Conservation (phyloP, 106 monocot species). For the Allium sativum region DNA sequence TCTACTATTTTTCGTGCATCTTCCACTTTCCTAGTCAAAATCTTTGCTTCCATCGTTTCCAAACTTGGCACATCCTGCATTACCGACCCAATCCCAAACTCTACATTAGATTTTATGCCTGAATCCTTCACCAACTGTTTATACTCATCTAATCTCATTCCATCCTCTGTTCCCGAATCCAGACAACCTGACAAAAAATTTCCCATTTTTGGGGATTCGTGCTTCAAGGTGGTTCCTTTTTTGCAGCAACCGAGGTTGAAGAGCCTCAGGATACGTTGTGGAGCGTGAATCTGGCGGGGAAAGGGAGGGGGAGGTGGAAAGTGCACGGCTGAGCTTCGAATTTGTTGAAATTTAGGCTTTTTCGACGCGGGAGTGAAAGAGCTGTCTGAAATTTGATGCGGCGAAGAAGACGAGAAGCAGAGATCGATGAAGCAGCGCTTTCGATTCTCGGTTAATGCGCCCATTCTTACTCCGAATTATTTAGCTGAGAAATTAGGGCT, state of each 20-base stretch:
- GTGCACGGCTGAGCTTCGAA: background rate
- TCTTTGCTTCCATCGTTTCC: background rate
- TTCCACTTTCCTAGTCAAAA: background rate
- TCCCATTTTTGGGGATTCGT: background rate
- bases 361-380: slow-evolving; percentile 14
- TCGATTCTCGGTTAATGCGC: slow-evolving; percentile 73
- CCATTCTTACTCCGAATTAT: slow-evolving; percentile 28
- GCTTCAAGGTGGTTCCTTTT: background rate
- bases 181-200: background rate
- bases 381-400: slow-evolving; percentile 1
- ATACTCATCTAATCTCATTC: slow-evolving; percentile 39
- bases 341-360: slow-evolving; percentile 17
- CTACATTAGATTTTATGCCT: background rate
- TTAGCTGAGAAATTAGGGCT: no score
- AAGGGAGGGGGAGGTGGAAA: slow-evolving; percentile 31
- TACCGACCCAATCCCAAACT: background rate
- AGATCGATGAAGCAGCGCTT: slow-evolving; percentile 63
- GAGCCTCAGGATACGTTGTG: slow-evolving; percentile 45
- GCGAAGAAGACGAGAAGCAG: slow-evolving; percentile 4
- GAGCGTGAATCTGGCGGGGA: slow-evolving; percentile 54
- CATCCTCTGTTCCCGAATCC: slow-evolving; percentile 1
- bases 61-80: background rate
- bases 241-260: slow-evolving; percentile 50
- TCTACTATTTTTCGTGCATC: slow-evolving; percentile 1
- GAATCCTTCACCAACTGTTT: slow-evolving; percentile 33